Conservation (phyloP, 805 yeast genomes). For the Diddensiella santjacobensis region DNA sequence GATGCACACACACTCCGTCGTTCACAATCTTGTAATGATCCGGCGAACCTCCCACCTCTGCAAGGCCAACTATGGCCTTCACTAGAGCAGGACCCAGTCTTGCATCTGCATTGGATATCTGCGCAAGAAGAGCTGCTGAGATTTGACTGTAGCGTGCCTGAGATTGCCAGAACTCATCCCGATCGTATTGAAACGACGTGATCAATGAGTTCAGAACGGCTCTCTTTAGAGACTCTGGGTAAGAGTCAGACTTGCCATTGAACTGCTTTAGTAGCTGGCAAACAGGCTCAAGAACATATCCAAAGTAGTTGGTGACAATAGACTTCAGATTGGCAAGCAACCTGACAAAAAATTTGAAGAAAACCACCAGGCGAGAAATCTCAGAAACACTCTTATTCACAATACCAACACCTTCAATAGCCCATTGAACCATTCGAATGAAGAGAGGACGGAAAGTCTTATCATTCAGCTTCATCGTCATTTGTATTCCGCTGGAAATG, state of each 20-base stretch:
- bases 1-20: conserved; percentile 56
- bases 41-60: conserved; percentile 56
- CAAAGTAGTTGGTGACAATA: conserved; percentile 82
- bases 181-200: conserved; percentile 81
- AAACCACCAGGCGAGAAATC: conserved; percentile 58
- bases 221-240: conserved; percentile 55
- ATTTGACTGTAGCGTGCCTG: conserved; percentile 77
- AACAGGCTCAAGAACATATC: conserved; percentile 78
- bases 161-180: conserved; percentile 92
- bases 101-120: conserved; percentile 65
- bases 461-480: conserved; percentile 89
- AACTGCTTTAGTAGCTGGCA: conserved; percentile 51
- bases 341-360: conserved; percentile 81
- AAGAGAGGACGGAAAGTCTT: conserved; percentile 90
- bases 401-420: conserved; percentile 76
- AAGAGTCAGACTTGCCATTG: conserved; percentile 37
- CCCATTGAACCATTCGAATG: conserved; percentile 86
- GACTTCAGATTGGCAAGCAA: conserved; percentile 80
- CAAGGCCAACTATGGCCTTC: conserved; percentile 72
- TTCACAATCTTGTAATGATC: conserved; percentile 69
- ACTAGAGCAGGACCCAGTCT: conserved; percentile 76
- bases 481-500: conserved; percentile 66
- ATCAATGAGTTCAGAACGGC: conserved; percentile 67
- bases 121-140: conserved; percentile 58
- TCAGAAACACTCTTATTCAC: conserved; percentile 39